Evolutionary conservation across 106 monocot genomes (phyloP).

Genomic region (Dendrobium officinale): DNA sequence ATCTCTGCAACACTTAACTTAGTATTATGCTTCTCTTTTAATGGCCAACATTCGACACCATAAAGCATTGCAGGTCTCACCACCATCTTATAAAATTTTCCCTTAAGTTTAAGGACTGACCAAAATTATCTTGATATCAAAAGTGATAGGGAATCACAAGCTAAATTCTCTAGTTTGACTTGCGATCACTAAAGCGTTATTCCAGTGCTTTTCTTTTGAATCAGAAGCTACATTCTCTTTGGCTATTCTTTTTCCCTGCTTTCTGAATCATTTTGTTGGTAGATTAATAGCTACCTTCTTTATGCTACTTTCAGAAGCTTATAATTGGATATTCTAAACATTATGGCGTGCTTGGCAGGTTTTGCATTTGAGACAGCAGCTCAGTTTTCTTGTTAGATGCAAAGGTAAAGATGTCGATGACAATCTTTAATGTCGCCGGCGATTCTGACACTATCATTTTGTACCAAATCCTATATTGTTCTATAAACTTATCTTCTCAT

Average conservation of each 20-base stretch:
- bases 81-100: too few relatives aligned
- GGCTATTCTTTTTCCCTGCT: not conserved
- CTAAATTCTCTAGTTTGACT: not conserved
- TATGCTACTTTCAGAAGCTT: too few relatives aligned
- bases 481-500: not conserved
- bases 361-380: conserved; percentile 45
- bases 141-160: not conserved
- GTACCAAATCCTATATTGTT: not conserved
- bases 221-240: not conserved
- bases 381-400: conserved; percentile 39
- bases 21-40: too few relatives aligned
- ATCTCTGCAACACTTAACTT: too few relatives aligned
- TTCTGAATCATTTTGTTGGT: not conserved
- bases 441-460: not conserved
- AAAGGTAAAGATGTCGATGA: conserved; percentile 29
- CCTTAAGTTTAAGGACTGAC: too few relatives aligned
- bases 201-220: not conserved
- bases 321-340: too few relatives aligned
- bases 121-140: not conserved
- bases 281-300: not conserved
- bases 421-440: not conserved
- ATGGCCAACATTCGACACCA: too few relatives aligned
- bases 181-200: not conserved
- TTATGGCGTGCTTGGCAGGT: conserved; percentile 26
- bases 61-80: too few relatives aligned